phyloP scores from a whole-genome alignment of 148 eudicot genomes.

The Polygonum aviculare region DNA sequence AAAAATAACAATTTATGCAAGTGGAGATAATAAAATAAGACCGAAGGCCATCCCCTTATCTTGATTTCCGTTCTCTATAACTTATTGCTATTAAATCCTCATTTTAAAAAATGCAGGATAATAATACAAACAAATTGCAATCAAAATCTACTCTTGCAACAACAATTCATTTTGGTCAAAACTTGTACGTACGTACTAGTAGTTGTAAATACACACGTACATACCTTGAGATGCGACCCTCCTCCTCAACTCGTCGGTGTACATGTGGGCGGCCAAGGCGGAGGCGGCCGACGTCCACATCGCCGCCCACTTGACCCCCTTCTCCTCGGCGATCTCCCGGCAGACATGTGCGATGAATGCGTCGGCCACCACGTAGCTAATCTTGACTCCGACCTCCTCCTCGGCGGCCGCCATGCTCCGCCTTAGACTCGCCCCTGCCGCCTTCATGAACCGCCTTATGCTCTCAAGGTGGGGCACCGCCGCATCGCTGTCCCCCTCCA shows the following conservation, averaged over 20 bases:
- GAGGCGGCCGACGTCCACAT: conserved; percentile 17
- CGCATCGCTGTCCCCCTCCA: conserved; percentile 12
- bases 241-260: conserved; percentile 30
- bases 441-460: conserved; percentile 20
- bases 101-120: too few species aligned
- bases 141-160: too few species aligned
- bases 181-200: too few species aligned
- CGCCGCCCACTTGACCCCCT: conserved; percentile 27
- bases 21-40: too few species aligned
- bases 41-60: too few species aligned
- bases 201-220: too few species aligned
- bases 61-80: too few species aligned
- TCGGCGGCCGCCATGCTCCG: conserved; percentile 17
- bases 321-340: conserved; percentile 22
- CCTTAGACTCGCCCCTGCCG: conserved; percentile 19
- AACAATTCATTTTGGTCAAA: too few species aligned
- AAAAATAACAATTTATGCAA: too few species aligned
- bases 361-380: conserved; percentile 29
- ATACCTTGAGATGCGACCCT: conserved; percentile 22
- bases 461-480: conserved; percentile 10
- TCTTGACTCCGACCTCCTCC: conserved; percentile 20
- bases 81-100: too few species aligned
- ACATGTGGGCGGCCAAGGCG: conserved; percentile 22
- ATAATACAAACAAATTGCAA: too few species aligned
- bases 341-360: conserved; percentile 26